Conservation (phyloP, 2,329 filamentous ascomycete genomes). For the Diaporthe sp. region DNA sequence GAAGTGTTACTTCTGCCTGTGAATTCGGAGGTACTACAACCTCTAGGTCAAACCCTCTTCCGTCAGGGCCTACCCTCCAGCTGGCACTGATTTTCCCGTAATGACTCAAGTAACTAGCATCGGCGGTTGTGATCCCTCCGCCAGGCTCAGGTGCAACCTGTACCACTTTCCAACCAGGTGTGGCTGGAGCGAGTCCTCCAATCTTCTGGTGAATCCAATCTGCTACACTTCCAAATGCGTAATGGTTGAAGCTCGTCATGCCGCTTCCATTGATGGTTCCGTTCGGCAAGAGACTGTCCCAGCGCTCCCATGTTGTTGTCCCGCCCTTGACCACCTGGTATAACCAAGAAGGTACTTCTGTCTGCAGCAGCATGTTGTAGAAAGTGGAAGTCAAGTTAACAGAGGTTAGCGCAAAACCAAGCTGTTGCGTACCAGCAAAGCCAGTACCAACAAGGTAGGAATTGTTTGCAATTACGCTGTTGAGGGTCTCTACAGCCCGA, state of each 20-base stretch:
- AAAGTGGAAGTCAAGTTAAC: not conserved
- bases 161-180: not conserved
- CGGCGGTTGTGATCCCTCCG: not conserved
- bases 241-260: constrained; percentile 13
- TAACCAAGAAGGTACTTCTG: constrained; percentile 17
- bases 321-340: constrained; percentile 21
- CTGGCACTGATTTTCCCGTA: not conserved
- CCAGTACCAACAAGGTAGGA: constrained; percentile 37
- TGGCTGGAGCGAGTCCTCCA: not conserved
- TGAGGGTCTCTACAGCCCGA: constrained; percentile 4
- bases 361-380: constrained; percentile 23
- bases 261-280: constrained; percentile 6
- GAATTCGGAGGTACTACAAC: constrained; percentile 1
- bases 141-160: constrained; percentile 7
- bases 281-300: constrained; percentile 12
- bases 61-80: not conserved
- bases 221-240: constrained; percentile 9
- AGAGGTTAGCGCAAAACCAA: constrained; percentile 36
- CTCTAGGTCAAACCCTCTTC: not conserved
- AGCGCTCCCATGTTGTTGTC: constrained; percentile 21
- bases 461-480: constrained; percentile 2
- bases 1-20: not conserved
- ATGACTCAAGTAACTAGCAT: not conserved
- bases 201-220: constrained; percentile 21
- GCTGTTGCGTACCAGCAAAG: constrained; percentile 38